Percentiles rank a stretch among this genome's conserved stretches.
Evolutionary conservation across 306 rosid species (phyloP).

Genomic region (Delonix regia): DNA sequence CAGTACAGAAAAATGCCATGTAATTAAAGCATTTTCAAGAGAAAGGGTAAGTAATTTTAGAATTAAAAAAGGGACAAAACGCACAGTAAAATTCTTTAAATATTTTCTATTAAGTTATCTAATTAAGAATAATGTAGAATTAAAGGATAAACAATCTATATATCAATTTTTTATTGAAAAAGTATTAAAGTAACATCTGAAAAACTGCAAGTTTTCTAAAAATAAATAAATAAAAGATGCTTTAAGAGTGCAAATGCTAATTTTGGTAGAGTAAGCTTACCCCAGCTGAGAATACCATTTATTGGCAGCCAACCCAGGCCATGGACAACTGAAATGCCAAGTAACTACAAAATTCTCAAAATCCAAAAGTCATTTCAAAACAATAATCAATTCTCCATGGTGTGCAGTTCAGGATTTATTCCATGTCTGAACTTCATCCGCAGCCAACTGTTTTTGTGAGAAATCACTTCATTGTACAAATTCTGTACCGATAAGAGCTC

Average conservation of each 20-base stretch:
- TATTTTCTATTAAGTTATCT: neutral
- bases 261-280: neutral
- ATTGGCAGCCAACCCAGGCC: constrained; percentile 29
- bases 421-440: constrained; percentile 29
- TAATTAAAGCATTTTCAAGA: no score
- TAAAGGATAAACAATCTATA: neutral
- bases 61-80: neutral
- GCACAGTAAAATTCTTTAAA: no score
- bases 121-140: neutral
- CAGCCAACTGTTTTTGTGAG: constrained; percentile 31
- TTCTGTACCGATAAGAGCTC: neutral
- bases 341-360: constrained; percentile 34
- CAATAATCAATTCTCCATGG: constrained; percentile 13
- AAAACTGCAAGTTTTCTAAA: neutral
- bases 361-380: constrained; percentile 3
- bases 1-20: no score
- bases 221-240: no score
- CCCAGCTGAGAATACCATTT: constrained; percentile 22
- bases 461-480: constrained; percentile 39
- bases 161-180: neutral
- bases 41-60: neutral
- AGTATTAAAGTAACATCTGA: neutral
- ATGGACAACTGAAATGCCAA: constrained; percentile 7
- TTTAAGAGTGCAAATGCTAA: neutral
- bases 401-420: constrained; percentile 40